Conservation (phyloP, 164 flowering plant species). For the Macadamia integrifolia region DNA sequence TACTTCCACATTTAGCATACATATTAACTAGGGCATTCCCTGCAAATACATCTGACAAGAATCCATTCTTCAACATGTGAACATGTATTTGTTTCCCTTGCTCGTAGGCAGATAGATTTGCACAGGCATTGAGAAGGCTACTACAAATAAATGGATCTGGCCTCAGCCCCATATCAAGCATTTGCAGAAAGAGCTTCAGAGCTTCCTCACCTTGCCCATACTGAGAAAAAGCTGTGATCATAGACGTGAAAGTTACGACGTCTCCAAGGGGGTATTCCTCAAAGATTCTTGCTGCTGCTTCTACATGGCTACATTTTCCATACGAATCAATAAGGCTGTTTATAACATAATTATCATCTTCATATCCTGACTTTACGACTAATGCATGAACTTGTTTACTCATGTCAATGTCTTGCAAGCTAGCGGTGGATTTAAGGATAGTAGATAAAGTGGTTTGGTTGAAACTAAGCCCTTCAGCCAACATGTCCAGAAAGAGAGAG, state of each 20-base stretch:
- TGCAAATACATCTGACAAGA: background rate
- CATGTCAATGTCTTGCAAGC: background rate
- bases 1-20: constrained; percentile 1
- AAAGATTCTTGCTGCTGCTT: background rate
- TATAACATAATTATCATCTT: background rate
- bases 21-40: constrained; percentile 2
- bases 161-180: constrained; percentile 24
- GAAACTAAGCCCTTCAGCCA: background rate
- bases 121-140: constrained; percentile 3
- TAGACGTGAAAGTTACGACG: background rate
- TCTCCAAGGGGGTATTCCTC: background rate
- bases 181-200: constrained; percentile 31
- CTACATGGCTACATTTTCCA: background rate
- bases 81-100: constrained; percentile 2
- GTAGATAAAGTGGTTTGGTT: constrained; percentile 4
- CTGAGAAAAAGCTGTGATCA: constrained; percentile 18
- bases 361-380: background rate
- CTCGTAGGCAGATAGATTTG: constrained; percentile 2
- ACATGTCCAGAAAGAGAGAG: background rate
- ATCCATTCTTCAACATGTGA: background rate
- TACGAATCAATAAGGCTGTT: constrained; percentile 3
- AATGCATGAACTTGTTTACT: background rate
- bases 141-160: constrained; percentile 2
- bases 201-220: constrained; percentile 41
- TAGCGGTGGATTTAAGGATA: background rate